Evolutionary conservation across 495 filamentous ascomycete species (phyloP).

Genomic region (Daldinia caldariorum): DNA sequence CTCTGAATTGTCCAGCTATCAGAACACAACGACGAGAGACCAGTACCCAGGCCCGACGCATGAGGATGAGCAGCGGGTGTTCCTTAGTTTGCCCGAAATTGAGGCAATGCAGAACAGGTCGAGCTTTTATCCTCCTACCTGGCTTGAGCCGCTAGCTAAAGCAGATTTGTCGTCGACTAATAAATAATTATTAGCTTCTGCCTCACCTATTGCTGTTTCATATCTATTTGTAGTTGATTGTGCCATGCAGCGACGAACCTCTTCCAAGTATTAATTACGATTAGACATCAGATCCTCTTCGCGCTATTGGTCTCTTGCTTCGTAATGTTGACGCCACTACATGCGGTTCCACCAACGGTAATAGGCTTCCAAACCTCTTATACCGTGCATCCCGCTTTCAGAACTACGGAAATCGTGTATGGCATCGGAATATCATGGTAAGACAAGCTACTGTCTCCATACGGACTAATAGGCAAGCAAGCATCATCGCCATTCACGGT

Average conservation of each 20-base stretch:
- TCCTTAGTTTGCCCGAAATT: neutral
- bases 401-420: neutral
- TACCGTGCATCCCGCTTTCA: neutral
- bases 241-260: no score
- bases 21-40: neutral
- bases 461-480: neutral
- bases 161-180: no score
- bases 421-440: no score
- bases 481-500: neutral
- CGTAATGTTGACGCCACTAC: neutral
- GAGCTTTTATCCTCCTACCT: neutral
- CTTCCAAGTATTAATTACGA: no score
- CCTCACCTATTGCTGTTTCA: no score
- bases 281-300: no score
- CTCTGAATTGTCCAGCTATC: neutral
- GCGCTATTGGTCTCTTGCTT: neutral
- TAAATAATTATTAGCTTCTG: no score
- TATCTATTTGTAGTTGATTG: no score
- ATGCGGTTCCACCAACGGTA: neutral
- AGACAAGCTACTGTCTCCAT: neutral
- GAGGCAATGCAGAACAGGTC: neutral
- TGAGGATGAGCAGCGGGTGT: neutral
- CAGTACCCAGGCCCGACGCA: neutral
- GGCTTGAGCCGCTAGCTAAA: no score
- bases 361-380: neutral